Base-by-base conservation (phyloP, 179 eudicot species). In the Pouteria campechiana region DNA sequence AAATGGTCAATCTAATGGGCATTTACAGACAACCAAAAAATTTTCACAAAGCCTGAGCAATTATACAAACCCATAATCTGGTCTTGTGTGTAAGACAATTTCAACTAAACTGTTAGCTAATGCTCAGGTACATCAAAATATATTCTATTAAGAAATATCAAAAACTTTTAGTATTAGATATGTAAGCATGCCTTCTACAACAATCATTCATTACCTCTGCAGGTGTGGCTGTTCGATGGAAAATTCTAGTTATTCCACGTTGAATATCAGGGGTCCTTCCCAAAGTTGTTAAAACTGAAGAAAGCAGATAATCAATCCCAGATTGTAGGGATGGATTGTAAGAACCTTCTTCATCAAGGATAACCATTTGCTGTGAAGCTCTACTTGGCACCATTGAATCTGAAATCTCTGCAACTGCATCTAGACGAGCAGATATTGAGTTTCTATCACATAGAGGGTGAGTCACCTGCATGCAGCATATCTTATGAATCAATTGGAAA, bases 181-280 rank as follows among this genome's bases (percentile, higher is more conserved):
- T n/a, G n/a, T n/a, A n/a, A n/a, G n/a, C n/a, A n/a, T n/a, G n/a
- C n/a, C n/a, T n/a, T n/a, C n/a, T n/a, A n/a, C n/a, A 46, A 11
- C 6, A 21, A 17, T 37, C 37, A 16, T 30, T 25, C 22, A 37
- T 36, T 68, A 89, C 97, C 97, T 89, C 97, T 22, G 86, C 69
- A 45, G 93, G 70, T 27, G 83, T 85, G 19, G 93, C 79, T 37
- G 95, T 89, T 69, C 65, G 67, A 61, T 89, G 97, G 40, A 85
- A 81, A 37, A 89, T 81, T 73, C 97, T 81, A 36, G 95, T 74
- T 46, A 89, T 65, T 33, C 97, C 97, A 60, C 97, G 95, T 38
- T 85, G 97, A 52, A 89, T 60, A 66, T 89, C 97, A 63, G 77
- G 61, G 32, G 81, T 66, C 54, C 67, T 72, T 62, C 76, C 81